Evolutionary conservation across 2,329 filamentous ascomycete species (phyloP).

Genomic region (Calonectria fujianensis): DNA sequence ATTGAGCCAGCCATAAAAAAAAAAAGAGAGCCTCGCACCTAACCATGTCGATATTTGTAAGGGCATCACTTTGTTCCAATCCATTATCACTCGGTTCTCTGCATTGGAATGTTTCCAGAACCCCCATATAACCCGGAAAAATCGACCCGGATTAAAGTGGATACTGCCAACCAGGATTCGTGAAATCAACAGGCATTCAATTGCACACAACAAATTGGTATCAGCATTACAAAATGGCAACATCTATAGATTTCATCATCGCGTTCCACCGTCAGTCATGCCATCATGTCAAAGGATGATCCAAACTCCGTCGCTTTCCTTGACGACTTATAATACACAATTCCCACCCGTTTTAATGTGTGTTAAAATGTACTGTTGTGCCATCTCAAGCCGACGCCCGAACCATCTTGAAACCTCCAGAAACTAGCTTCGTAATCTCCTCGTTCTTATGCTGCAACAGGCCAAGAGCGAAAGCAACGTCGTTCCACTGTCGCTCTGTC

Average conservation of each 20-base stretch:
- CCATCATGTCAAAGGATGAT: constrained; percentile 48
- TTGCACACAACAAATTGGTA: constrained; percentile 41
- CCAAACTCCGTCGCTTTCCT: constrained; percentile 46
- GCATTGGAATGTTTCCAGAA: background rate
- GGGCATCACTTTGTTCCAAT: background rate
- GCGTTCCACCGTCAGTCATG: constrained; percentile 51
- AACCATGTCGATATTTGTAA: background rate
- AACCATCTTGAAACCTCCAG: constrained; percentile 85
- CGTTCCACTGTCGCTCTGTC: constrained; percentile 96
- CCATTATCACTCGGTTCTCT: background rate
- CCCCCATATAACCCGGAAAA: background rate
- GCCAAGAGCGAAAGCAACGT: constrained; percentile 94
- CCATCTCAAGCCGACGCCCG: constrained; percentile 72
- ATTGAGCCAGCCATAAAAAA: background rate
- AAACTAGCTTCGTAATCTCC: constrained; percentile 85
- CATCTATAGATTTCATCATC: constrained; percentile 49
- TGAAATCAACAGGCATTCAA: constrained; percentile 39
- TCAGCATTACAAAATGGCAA: constrained; percentile 45
- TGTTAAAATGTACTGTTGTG: constrained; percentile 26
- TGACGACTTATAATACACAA: constrained; percentile 35
- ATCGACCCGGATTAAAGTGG: constrained; percentile 36
- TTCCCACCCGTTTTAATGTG: constrained; percentile 20
- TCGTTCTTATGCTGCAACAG: constrained; percentile 95
- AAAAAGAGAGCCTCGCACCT: background rate
- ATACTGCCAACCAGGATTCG: constrained; percentile 21